These are phyloP conservation scores for Batrachochytrium dendrobatidis DNA, from an alignment of 371 early-diverging fungal species.

Conservation along the genomic window DNA sequence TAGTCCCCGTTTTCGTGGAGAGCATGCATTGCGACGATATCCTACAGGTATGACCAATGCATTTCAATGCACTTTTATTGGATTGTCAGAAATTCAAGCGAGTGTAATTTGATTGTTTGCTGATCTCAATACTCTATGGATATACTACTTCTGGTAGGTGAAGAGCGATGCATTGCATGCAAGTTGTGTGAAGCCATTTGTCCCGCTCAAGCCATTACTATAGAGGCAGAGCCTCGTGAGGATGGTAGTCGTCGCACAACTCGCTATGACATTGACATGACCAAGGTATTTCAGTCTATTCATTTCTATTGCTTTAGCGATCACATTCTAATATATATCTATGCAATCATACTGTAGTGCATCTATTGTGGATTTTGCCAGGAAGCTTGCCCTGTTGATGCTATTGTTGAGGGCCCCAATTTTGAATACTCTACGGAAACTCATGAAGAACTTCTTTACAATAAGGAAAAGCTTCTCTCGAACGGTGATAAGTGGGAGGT, in stretches of 20 bases:
- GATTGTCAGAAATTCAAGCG: no score
- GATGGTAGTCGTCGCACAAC: constrained; percentile 95
- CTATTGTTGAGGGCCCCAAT: constrained; percentile 96
- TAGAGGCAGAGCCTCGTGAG: constrained; percentile 94
- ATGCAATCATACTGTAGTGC: constrained; percentile 13
- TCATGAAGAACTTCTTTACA: constrained; percentile 83
- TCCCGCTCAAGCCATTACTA: constrained; percentile 98
- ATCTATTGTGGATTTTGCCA: constrained; percentile 95
- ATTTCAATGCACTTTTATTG: constrained; percentile 1
- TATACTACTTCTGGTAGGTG: constrained; percentile 59
- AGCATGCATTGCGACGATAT: constrained; percentile 93
- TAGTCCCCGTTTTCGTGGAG: constrained; percentile 93
- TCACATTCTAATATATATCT: not conserved
- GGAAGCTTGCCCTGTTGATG: constrained; percentile 94
- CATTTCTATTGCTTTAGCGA: not conserved
- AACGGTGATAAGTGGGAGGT: constrained; percentile 98
- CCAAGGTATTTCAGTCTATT: constrained; percentile 72
- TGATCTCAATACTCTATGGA: no score
- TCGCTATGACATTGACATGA: constrained; percentile 98
- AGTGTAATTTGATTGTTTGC: not conserved
- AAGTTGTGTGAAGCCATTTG: constrained; percentile 97
- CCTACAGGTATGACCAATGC: constrained; percentile 87
- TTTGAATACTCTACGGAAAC: constrained; percentile 96
- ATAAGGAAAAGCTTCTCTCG: constrained; percentile 94
- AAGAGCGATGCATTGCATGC: constrained; percentile 97